A percentile compares a stretch with the other conserved stretches of the same genome.
These are phyloP conservation scores for Cryptosporidium muris DNA, from an alignment of 169 alveolate species.

Conservation along the genomic window DNA sequence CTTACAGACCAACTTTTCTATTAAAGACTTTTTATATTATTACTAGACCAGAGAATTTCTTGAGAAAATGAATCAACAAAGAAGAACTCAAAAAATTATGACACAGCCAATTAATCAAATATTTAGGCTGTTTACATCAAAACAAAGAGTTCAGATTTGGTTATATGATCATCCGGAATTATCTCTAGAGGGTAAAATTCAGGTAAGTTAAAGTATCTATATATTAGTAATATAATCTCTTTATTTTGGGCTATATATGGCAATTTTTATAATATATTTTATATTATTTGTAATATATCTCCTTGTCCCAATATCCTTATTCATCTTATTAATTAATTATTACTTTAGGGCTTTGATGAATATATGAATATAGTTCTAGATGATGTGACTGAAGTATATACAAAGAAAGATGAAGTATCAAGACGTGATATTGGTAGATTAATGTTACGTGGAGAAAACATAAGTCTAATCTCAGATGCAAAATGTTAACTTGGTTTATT, in stretches of 20 bases:
- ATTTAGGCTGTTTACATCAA: slow-evolving; percentile 90
- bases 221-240: background rate
- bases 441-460: slow-evolving; percentile 93
- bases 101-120: slow-evolving; percentile 86
- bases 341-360: slow-evolving; percentile 92
- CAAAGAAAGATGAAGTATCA: slow-evolving; percentile 86
- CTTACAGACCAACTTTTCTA: too few species aligned
- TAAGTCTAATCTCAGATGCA: slow-evolving; percentile 90
- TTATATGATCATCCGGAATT: slow-evolving; percentile 89
- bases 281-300: background rate
- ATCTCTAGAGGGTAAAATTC: slow-evolving; percentile 90
- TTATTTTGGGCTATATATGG: background rate
- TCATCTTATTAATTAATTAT: background rate
- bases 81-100: slow-evolving; percentile 75
- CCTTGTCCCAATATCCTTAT: background rate
- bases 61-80: background rate
- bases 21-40: background rate
- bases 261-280: background rate
- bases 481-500: slow-evolving; percentile 25
- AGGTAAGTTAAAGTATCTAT: slow-evolving; percentile 75
- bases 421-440: slow-evolving; percentile 85
- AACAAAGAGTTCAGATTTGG: slow-evolving; percentile 93
- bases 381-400: slow-evolving; percentile 90
- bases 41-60: slow-evolving; percentile 4
- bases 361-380: slow-evolving; percentile 95